Conservation (phyloP, 1,284 basidiomycete genomes). For the Malassezia sp. region DNA sequence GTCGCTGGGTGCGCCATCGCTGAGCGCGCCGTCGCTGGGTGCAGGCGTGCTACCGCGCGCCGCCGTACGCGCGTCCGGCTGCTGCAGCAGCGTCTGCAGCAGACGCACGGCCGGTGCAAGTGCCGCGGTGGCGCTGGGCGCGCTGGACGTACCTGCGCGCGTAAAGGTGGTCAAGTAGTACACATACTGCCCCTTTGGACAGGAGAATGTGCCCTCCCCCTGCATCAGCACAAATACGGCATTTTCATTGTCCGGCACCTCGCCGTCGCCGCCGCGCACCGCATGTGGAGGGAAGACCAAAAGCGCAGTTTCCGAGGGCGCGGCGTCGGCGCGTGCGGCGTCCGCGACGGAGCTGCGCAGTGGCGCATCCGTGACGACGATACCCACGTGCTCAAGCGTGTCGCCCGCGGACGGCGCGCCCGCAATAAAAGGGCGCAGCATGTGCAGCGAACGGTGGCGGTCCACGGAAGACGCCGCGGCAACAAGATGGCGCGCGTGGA, state of each 20-base stretch:
- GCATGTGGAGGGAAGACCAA: conserved; percentile 67
- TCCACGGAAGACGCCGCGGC: neutral
- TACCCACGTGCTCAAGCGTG: conserved; percentile 10
- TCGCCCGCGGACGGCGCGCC: neutral
- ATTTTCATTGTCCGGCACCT: too few relatives aligned
- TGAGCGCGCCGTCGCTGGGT: too few relatives aligned
- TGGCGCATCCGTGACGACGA: conserved; percentile 21
- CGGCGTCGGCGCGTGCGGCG: too few relatives aligned
- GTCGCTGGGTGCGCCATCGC: too few relatives aligned
- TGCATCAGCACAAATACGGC: conserved; percentile 58
- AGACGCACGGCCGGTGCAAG: neutral
- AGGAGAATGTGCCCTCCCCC: conserved; percentile 72
- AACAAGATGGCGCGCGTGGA: conserved; percentile 48
- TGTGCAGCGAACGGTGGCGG: neutral
- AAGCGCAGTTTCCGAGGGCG: conserved; percentile 56
- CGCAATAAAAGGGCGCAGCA: neutral
- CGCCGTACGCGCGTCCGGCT: conserved; percentile 1
- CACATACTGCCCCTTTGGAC: conserved; percentile 56
- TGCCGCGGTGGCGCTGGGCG: neutral
- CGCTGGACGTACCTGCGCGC: too few relatives aligned
- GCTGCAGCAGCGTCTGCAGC: neutral
- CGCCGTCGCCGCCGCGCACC: conserved; percentile 5
- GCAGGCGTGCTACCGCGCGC: too few relatives aligned
- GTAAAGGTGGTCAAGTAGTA: conserved; percentile 23
- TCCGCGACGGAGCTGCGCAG: too few relatives aligned